These are phyloP conservation scores for Aspergillus jensenii DNA, from an alignment of 2,329 filamentous ascomycete species.

Conservation along the genomic window DNA sequence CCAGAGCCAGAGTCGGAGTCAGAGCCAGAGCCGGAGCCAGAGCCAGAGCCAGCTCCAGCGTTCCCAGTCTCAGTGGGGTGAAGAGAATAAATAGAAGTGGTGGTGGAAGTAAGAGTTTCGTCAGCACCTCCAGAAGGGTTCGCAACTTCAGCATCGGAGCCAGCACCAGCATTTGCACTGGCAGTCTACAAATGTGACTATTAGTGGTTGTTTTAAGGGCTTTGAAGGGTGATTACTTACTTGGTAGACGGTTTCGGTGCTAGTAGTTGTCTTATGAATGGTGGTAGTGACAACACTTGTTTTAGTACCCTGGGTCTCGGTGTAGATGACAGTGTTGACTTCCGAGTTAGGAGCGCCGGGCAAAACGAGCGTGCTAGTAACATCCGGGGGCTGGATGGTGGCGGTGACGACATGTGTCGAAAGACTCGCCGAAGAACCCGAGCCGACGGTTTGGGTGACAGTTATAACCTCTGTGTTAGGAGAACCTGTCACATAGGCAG, in stretches of 20 bases:
- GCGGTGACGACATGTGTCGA: slow-evolving; percentile 38
- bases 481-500: slow-evolving; percentile 14
- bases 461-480: slow-evolving; percentile 27
- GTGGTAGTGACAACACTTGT: slow-evolving; percentile 40
- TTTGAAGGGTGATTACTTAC: slow-evolving; percentile 18
- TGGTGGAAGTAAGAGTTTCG: slow-evolving; percentile 29
- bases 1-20: neutral
- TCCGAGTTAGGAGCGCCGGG: slow-evolving; percentile 39
- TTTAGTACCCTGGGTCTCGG: slow-evolving; percentile 36
- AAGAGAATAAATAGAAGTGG: slow-evolving; percentile 15
- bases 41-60: neutral
- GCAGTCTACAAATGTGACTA: slow-evolving; percentile 4
- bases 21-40: neutral
- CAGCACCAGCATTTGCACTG: neutral
- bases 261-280: slow-evolving; percentile 33
- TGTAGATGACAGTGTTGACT: slow-evolving; percentile 39
- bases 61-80: slow-evolving; percentile 1
- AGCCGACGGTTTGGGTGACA: slow-evolving; percentile 41
- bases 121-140: slow-evolving; percentile 7
- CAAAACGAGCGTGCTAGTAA: neutral
- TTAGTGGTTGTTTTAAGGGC: neutral
- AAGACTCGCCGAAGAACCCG: slow-evolving; percentile 33
- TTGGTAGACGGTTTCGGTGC: slow-evolving; percentile 26
- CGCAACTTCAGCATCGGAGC: too few relatives aligned
- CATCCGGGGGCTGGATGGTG: slow-evolving; percentile 27